Base-by-base conservation (phyloP, 1,139 yeast species). In the Yarrowia galli region DNA sequence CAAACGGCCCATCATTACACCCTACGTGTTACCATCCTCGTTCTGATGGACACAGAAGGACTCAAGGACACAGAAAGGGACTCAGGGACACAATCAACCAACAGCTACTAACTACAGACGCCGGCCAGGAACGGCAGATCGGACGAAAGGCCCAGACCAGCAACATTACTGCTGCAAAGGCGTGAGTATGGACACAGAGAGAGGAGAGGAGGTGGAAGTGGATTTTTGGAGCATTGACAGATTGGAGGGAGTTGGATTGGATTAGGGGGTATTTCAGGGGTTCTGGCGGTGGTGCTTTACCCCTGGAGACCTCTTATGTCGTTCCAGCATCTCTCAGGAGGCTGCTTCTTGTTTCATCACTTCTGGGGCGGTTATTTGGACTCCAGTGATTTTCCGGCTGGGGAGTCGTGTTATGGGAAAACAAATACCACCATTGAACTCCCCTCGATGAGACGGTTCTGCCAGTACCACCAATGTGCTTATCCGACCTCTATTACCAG, bases 141-240 rank as follows among this genome's bases (percentile, higher is more conserved):
- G 99, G 99, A 65, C 92, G 98, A 74, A 95, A 93, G 79, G 99
- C 99, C 2, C 99, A 96, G 81, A 85, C 91, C 70, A 91, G 97
- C 71, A 96, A 96, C 76, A 95, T 96, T 80, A 92, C 98, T 10
- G 99, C 99, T 1, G 99, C 99, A 36, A 96, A 96, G 79, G 98
- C 99, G 67, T 77, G 73, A 69, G 78, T 71, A 54, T 22, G 18
- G 32, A 28, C 9, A 28, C 10, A 7, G 28, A 10, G 46, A 25
- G 54, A 28, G 5, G 38, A 25, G 43, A 15, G 13, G 32, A 5
- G 32, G 32, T 28, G 6, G n/a, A n/a, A 7, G 4, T 32, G 40
- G 67, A 7, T 28, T 25, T 25, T 28, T 28, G 32, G 32, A 28
- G 32, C 32, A 40, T n/a, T 40, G 16, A 20, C 10, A 8, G 20